A percentile compares a stretch with the other conserved stretches of the same genome.
These are phyloP conservation scores for Trichophyton simii DNA, from an alignment of 2,329 filamentous ascomycete genomes.

Conservation along the genomic window DNA sequence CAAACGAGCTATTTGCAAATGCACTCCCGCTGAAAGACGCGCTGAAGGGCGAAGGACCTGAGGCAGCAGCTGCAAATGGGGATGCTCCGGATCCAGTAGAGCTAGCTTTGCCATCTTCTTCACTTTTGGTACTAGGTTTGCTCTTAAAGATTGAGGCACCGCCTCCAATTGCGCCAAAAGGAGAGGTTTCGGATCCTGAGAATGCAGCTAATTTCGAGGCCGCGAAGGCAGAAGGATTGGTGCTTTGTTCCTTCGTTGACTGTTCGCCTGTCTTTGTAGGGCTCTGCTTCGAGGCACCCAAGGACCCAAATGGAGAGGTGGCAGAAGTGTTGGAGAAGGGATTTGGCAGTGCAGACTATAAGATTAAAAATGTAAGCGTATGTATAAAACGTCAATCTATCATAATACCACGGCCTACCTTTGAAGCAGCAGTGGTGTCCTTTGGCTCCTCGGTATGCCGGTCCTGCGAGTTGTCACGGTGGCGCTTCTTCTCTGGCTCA, in stretches of 20 bases:
- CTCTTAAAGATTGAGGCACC: slow-evolving; percentile 29
- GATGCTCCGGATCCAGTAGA: slow-evolving; percentile 16
- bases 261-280: slow-evolving; percentile 12
- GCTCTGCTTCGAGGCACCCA: slow-evolving; percentile 20
- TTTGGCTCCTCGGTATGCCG: slow-evolving; percentile 17
- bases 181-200: slow-evolving; percentile 48
- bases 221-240: slow-evolving; percentile 52
- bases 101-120: neutral
- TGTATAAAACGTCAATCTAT: neutral
- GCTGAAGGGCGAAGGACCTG: slow-evolving; percentile 28
- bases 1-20: slow-evolving; percentile 26
- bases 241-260: slow-evolving; percentile 22
- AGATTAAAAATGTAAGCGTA: neutral
- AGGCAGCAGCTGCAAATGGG: slow-evolving; percentile 17
- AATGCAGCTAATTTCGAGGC: slow-evolving; percentile 57
- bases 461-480: slow-evolving; percentile 32
- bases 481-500: slow-evolving; percentile 33
- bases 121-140: slow-evolving; percentile 8
- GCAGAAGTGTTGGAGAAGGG: slow-evolving; percentile 34
- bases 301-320: slow-evolving; percentile 32
- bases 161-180: slow-evolving; percentile 46
- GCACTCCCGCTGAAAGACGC: slow-evolving; percentile 21
- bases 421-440: slow-evolving; percentile 2
- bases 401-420: slow-evolving; percentile 14
- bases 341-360: slow-evolving; percentile 15